Base-by-base conservation (phyloP, 164 flowering plant species). In the Chimonanthus praecox region DNA sequence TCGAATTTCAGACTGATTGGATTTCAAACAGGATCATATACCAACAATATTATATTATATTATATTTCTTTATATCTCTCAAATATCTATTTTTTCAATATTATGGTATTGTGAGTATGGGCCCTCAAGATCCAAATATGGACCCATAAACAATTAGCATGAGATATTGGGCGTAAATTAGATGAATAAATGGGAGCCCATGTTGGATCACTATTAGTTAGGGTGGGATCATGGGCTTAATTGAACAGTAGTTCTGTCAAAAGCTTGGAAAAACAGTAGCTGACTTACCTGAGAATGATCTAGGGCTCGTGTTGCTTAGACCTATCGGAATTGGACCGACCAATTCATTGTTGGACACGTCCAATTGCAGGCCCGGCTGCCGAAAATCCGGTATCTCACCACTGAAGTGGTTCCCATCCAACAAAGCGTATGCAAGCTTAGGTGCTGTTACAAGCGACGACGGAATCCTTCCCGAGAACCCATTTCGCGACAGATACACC, bases 281-380 rank as follows among this genome's bases (percentile, higher is more conserved):
- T 21, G 68, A 4, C 68, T 48, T 10, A 75, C 77, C 45, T 5
- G 58, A 20, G 69, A 87, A 85, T 9, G 74, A 73, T 58, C 76
- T 81, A 4, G 83, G 76, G 68, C n/a, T 67, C 18, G 6, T 49
- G 3, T 87, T 85, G 58, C 44, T 49, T 33, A 75, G 64, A 5
- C 50, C 63, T 43, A 8, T 58, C 48, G 94, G 90, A 47, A 88
- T 82, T 8, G 67, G 49, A 2, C 91, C 88, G 0, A 67, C 77
- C n/a, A 88, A 85, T 33, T 80, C 65, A 73, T 89, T 89, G 75
- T 85, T 45, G 0, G 91, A 88, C 20, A 89, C 85, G 68, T 87
- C 82, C 72, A 88, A 79, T 9, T 18, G 70, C 79, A 89, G 73
- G 50, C 77, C 75, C 3, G 72, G 13, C 44, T 87, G 91, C 43